Evolutionary conservation across 805 yeast species (phyloP).

Genomic region (Cephaloascus albidus): DNA sequence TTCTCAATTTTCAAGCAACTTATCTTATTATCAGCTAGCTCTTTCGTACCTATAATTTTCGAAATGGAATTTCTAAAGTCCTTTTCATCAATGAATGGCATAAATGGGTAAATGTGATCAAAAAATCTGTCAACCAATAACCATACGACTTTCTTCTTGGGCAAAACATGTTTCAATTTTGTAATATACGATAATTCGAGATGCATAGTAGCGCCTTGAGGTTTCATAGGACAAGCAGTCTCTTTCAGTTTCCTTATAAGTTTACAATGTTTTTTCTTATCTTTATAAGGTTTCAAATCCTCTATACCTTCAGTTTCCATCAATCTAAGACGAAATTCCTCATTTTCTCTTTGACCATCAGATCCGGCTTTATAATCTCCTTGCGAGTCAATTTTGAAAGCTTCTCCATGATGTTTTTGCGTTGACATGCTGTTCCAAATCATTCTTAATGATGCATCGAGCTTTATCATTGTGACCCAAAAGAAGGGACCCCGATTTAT

Average conservation of each 20-base stretch:
- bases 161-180: constrained; percentile 8
- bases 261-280: background rate
- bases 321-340: constrained; percentile 6
- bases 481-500: constrained; percentile 27
- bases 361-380: too few relatives aligned
- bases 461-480: constrained; percentile 26
- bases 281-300: constrained; percentile 22
- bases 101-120: constrained; percentile 13
- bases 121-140: constrained; percentile 15
- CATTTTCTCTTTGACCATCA: background rate
- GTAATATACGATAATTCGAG: background rate
- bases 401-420: too few relatives aligned
- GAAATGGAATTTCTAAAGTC: constrained; percentile 11
- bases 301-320: constrained; percentile 26
- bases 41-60: constrained; percentile 9
- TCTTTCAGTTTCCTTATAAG: constrained; percentile 6
- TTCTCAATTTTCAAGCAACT: constrained; percentile 16
- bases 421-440: constrained; percentile 19
- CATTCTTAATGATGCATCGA: constrained; percentile 9
- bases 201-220: too few relatives aligned
- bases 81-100: constrained; percentile 19
- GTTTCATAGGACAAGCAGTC: constrained; percentile 1
- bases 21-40: constrained; percentile 8
- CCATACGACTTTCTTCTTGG: constrained; percentile 16
- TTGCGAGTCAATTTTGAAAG: background rate